phyloP scores from a whole-genome alignment of 768 basidiomycete genomes.

The Tylopilus subfusipes region DNA sequence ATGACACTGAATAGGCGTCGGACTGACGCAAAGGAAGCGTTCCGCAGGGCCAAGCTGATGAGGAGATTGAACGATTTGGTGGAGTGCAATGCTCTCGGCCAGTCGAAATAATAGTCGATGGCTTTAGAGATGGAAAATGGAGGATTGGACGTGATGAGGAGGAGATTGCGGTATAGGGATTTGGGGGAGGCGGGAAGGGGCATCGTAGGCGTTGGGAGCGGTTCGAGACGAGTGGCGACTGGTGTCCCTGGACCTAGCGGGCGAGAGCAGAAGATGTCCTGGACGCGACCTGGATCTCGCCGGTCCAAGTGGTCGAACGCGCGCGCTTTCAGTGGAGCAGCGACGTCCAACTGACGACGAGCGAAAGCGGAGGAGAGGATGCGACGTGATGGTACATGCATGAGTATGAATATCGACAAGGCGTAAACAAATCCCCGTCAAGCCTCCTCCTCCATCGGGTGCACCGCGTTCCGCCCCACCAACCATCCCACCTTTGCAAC shows the following conservation, averaged over 20 bases:
- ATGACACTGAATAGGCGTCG: slow-evolving; percentile 46
- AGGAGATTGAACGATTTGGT: slow-evolving; percentile 44
- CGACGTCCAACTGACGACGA: neutral
- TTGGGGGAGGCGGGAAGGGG: slow-evolving; percentile 31
- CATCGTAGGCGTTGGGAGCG: slow-evolving; percentile 8
- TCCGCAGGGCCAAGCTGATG: slow-evolving; percentile 47
- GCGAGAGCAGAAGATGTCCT: neutral
- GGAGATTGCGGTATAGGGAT: slow-evolving; percentile 34
- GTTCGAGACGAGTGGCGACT: neutral
- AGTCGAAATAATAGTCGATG: slow-evolving; percentile 28
- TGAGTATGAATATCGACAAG: neutral
- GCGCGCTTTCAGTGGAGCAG: too few species aligned
- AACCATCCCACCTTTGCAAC: slow-evolving; percentile 76
- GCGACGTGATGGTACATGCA: neutral
- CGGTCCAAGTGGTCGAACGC: too few species aligned
- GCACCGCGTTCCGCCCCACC: slow-evolving; percentile 44
- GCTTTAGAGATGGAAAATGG: slow-evolving; percentile 12
- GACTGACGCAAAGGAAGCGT: slow-evolving; percentile 46
- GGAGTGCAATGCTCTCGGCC: slow-evolving; percentile 32
- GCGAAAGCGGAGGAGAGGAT: neutral
- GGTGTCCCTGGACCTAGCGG: neutral
- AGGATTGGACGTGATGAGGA: slow-evolving; percentile 21
- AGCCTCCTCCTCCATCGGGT: slow-evolving; percentile 32
- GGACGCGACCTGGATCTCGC: slow-evolving; percentile 24
- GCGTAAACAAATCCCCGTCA: slow-evolving; percentile 10